Base-by-base conservation (phyloP, 495 filamentous ascomycete species). In the Penicilliopsis zonata region DNA sequence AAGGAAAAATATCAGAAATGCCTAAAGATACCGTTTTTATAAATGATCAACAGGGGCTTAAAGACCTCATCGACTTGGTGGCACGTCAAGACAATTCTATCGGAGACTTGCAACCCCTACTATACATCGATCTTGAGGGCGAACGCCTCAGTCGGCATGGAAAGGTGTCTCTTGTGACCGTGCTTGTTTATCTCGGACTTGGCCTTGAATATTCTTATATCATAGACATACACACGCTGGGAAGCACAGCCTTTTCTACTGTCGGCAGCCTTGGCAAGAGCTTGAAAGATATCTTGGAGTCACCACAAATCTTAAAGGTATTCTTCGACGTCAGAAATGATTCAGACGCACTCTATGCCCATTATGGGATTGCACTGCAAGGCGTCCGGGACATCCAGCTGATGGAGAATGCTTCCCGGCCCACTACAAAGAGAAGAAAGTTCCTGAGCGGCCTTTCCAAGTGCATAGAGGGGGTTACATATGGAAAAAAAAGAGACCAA, bases 91-190 rank as follows among this genome's bases (percentile, higher is more conserved):
- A 23, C 6, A 23, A 23, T n/a, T 23, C 21, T n/a, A 6, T 23
- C 21, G 21, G 21, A 23, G 21, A 6, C 21, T 23, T 23, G 21
- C 6, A 23, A 23, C 21, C 21, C 6, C 21, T 6, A n/a, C 41
- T 75, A 2, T 76, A 67, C 45, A 32, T 75, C 25, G 70, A 76
- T 40, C 43, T 76, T 7, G 72, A 75, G 50, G 74, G 73, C 6
- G 48, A 61, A 9, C 42, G 53, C 4, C 65, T 75, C 21, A 55
- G 31, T 16, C 53, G 69, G 0, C 28, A 67, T 7, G 69, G 72
- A 21, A 55, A 53, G 10, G 47, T 76, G 2, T 72, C 67, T 6
- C 55, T 76, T 19, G 35, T 78, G 0, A 45, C 58, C n/a, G 17
- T 72, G 10, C 46, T 46, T 25, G 37, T 63, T 34, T 17, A 40